Evolutionary conservation across 2,329 filamentous ascomycete genomes (phyloP).

Genomic region (Penicillium fuscoglaucum): DNA sequence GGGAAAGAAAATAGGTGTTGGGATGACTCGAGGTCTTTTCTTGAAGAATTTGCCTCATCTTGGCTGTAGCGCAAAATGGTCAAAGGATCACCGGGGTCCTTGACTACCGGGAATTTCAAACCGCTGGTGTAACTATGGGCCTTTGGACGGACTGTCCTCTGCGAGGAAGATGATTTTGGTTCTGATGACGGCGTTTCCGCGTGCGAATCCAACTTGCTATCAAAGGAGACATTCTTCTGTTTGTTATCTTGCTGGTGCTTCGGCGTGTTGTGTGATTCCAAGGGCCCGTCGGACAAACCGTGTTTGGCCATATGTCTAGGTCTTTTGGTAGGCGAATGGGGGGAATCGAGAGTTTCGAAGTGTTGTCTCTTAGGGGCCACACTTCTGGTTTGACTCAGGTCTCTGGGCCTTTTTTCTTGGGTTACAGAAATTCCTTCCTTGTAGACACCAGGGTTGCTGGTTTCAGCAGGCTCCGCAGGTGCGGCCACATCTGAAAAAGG

Average conservation of each 20-base stretch:
- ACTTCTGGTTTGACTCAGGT: neutral
- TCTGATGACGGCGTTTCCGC: slow-evolving; percentile 19
- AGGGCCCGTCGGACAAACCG: neutral
- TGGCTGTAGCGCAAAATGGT: slow-evolving; percentile 69
- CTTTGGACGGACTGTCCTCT: slow-evolving; percentile 29
- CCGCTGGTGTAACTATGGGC: slow-evolving; percentile 43
- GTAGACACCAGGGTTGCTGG: neutral
- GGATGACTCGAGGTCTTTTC: slow-evolving; percentile 36
- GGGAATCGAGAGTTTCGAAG: neutral
- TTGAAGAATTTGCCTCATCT: slow-evolving; percentile 54
- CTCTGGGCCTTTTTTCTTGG: neutral
- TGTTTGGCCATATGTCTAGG: neutral
- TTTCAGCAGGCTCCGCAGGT: neutral
- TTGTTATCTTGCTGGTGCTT: slow-evolving; percentile 3
- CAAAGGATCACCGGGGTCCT: slow-evolving; percentile 67
- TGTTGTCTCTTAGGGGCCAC: neutral
- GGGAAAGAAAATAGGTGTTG: slow-evolving; percentile 12
- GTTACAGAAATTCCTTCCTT: neutral
- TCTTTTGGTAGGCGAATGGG: slow-evolving; percentile 12
- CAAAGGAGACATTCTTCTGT: neutral
- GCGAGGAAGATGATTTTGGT: slow-evolving; percentile 27
- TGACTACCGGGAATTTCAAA: slow-evolving; percentile 72
- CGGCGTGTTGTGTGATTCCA: neutral
- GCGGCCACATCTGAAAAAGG: slow-evolving; percentile 6
- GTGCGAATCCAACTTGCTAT: slow-evolving; percentile 10